Evolutionary conservation across 202 grass and related monocot genomes (phyloP).

Genomic region (Bolboschoenoplectus hybrid): DNA sequence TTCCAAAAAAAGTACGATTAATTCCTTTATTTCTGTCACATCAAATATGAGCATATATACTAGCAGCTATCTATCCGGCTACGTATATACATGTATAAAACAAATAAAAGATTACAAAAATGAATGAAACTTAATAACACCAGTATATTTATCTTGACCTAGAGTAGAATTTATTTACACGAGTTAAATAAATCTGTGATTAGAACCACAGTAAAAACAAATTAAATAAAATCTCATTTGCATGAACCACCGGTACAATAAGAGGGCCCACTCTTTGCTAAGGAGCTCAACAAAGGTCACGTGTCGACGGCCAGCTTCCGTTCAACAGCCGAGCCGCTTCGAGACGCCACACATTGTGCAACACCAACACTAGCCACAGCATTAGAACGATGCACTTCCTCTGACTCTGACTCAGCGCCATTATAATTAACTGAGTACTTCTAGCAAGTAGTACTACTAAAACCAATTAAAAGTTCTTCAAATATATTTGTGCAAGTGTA

Average conservation of each 20-base stretch:
- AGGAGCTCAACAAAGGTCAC: neutral
- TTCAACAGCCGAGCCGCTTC: neutral
- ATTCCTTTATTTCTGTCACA: too few species aligned
- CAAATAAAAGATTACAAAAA: too few species aligned
- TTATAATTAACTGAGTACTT: neutral
- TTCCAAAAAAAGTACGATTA: too few species aligned
- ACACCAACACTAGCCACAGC: conserved; percentile 14
- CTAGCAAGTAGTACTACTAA: neutral
- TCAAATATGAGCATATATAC: too few species aligned
- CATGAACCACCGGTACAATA: neutral
- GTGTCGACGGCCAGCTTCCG: neutral
- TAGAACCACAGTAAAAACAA: too few species aligned
- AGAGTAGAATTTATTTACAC: too few species aligned
- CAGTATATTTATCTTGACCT: too few species aligned
- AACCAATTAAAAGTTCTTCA: neutral
- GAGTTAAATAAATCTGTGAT: too few species aligned
- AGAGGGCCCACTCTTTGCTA: neutral
- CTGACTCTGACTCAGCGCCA: neutral
- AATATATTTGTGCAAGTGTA: neutral
- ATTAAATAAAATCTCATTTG: neutral
- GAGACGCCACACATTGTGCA: conserved; percentile 27
- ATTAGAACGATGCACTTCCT: conserved; percentile 17
- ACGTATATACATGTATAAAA: too few species aligned
- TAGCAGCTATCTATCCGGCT: too few species aligned
- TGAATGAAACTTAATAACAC: too few species aligned